Evolutionary conservation across 148 eudicot genomes (phyloP), one percentile per base, ranked within the genome.

Genomic region (Diospyros kaki): DNA sequence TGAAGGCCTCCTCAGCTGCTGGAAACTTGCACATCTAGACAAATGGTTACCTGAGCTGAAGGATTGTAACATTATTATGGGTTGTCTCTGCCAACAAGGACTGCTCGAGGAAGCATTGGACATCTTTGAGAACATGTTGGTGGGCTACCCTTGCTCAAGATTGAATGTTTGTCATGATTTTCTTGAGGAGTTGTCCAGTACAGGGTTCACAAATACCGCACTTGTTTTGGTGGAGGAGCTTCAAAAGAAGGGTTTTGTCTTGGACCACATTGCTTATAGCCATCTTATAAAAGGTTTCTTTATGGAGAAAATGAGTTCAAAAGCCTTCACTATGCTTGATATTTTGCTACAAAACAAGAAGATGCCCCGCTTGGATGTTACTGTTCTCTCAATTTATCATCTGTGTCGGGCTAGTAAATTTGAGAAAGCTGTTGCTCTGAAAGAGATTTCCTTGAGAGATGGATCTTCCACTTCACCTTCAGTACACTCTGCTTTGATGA

Each of bases 91-190:
- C 80, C 72, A 71, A 56, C 68, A 71, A 74, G 75, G 73, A 64
- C 77, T 84, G 90, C 63, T 80, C 5, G 76, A 81, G 68, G 89
- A 89, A 78, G 79, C 87, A 38, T 70, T 90, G 14, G 90, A 84
- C 75, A 83, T 90, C 65, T 84, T 90, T 71, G 84, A 85, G 10
- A 74, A 69, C 39, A 77, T 82, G 78, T 45, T 83, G 76, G 63
- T 66, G 59, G 76, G 82, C 42, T 53, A 75, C 66, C 87, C 85
- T 66, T 46, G 81, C 64, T 70, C 54, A 50, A 43, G 66, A 76
- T 54, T 59, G 39, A 82, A 82, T 71, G 76, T 75, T 79, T 86
- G 74, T 81, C 78, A 83, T 51, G 70, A 60, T 39, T 78, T 90
- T 70, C 72, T 90, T 73, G 89, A 82, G 73, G 74, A 78, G 66